phyloP scores from a whole-genome alignment of 148 eudicot species.

The Nepenthes mirabilis region DNA sequence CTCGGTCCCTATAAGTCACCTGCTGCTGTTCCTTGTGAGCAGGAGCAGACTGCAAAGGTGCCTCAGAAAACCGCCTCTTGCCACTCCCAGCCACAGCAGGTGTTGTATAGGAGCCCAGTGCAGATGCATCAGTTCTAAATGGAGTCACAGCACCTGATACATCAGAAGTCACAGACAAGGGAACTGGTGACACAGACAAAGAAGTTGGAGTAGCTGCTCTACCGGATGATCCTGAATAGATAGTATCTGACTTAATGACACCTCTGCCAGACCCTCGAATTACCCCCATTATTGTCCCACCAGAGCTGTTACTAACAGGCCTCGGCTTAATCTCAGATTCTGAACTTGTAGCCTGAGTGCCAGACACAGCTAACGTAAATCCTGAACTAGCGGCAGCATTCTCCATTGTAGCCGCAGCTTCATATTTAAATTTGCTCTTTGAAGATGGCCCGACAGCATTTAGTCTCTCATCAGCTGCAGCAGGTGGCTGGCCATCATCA shows the following conservation, averaged over 20 bases:
- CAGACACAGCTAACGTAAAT: constrained; percentile 11
- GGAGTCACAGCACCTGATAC: constrained; percentile 32
- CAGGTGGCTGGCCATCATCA: constrained; percentile 38
- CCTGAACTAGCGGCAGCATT: constrained; percentile 24
- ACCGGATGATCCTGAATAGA: constrained; percentile 32
- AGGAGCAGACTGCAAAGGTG: constrained; percentile 43
- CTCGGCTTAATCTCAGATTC: constrained; percentile 45
- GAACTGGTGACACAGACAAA: constrained; percentile 9
- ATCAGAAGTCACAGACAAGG: constrained; percentile 28
- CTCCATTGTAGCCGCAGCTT: constrained; percentile 30
- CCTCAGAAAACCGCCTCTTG: constrained; percentile 91
- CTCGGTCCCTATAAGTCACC: constrained; percentile 79
- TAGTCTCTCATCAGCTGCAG: constrained; percentile 43
- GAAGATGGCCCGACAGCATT: constrained; percentile 19
- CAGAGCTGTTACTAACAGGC: constrained; percentile 48
- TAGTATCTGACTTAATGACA: constrained; percentile 44
- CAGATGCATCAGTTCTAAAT: constrained; percentile 81
- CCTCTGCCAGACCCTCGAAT: constrained; percentile 85
- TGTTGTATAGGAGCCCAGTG: constrained; percentile 59
- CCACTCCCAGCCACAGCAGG: constrained; percentile 53
- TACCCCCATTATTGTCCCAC: constrained; percentile 68
- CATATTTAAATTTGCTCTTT: constrained; percentile 36
- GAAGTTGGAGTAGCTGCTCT: constrained; percentile 19
- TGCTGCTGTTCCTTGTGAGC: constrained; percentile 53
- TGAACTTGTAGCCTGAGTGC: constrained; percentile 18